phyloP scores from a whole-genome alignment of 495 filamentous ascomycete genomes.

The Clavariopsis aquatica region DNA sequence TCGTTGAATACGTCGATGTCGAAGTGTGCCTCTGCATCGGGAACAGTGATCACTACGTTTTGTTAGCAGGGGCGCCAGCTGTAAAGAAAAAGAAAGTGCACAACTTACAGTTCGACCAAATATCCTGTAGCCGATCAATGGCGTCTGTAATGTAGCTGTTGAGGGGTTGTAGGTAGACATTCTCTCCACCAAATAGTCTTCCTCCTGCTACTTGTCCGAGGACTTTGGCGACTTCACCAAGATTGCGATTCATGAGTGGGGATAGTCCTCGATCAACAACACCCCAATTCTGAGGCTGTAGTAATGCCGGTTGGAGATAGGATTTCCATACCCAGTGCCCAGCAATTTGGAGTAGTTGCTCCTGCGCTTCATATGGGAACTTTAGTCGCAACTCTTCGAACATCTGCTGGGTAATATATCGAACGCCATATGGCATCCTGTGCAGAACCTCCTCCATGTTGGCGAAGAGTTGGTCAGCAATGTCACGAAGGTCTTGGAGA shows the following conservation, averaged over 20 bases:
- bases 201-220: slow-evolving; percentile 83
- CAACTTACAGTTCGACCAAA: slow-evolving; percentile 65
- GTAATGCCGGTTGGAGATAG: slow-evolving; percentile 86
- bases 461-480: slow-evolving; percentile 83
- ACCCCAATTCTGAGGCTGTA: slow-evolving; percentile 84
- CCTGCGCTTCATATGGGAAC: slow-evolving; percentile 77
- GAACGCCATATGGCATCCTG: slow-evolving; percentile 89
- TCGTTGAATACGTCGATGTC: slow-evolving; percentile 99
- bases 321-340: slow-evolving; percentile 90
- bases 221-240: slow-evolving; percentile 88
- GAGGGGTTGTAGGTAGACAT: slow-evolving; percentile 91
- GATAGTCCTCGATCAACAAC: slow-evolving; percentile 84
- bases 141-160: slow-evolving; percentile 88
- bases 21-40: slow-evolving; percentile 84
- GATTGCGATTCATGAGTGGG: slow-evolving; percentile 89
- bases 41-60: slow-evolving; percentile 71
- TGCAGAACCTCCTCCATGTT: slow-evolving; percentile 79
- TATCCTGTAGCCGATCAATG: slow-evolving; percentile 74
- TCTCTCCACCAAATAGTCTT: slow-evolving; percentile 85
- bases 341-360: slow-evolving; percentile 77
- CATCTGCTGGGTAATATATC: slow-evolving; percentile 84
- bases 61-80: no score
- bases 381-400: slow-evolving; percentile 72
- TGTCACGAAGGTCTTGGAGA: slow-evolving; percentile 87
- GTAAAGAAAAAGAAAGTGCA: slow-evolving; percentile 31